phyloP scores from a whole-genome alignment of 2,329 filamentous ascomycete species.

The Ramularia collo-cygni region DNA sequence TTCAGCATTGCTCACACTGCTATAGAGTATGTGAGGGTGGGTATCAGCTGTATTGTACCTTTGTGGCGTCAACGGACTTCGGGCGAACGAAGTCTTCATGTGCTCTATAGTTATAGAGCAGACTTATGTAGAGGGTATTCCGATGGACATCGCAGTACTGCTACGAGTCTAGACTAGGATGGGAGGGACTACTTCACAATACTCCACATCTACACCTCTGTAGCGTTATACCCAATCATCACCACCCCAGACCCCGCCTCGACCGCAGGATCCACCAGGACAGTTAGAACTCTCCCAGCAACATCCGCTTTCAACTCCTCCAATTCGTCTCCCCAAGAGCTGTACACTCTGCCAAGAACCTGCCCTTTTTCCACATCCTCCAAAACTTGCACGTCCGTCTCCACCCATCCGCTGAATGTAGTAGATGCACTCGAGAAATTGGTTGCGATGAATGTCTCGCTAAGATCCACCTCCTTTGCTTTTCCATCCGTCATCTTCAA shows the following conservation, averaged over 20 bases:
- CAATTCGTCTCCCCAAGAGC: constrained; percentile 33
- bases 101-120: constrained; percentile 98
- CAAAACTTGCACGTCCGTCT: constrained; percentile 26
- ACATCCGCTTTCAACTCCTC: constrained; percentile 30
- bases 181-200: too few relatives aligned
- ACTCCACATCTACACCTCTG: constrained; percentile 7
- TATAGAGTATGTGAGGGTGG: too few relatives aligned
- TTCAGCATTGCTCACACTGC: too few relatives aligned
- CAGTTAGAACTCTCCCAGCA: constrained; percentile 30
- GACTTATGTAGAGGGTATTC: constrained; percentile 81
- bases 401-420: constrained; percentile 25
- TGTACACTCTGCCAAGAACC: constrained; percentile 30
- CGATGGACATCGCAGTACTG: constrained; percentile 88
- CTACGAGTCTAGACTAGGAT: too few relatives aligned
- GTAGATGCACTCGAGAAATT: constrained; percentile 27
- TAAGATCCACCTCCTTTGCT: constrained; percentile 7
- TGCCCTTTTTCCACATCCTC: constrained; percentile 33
- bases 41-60: too few relatives aligned
- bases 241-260: constrained; percentile 31
- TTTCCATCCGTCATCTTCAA: constrained; percentile 17
- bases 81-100: constrained; percentile 97
- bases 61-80: constrained; percentile 88
- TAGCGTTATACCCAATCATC: constrained; percentile 33
- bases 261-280: constrained; percentile 30
- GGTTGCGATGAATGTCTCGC: constrained; percentile 25